Evolutionary conservation across 1,284 basidiomycete species (phyloP), one percentile per base, ranked within the genome.

Genomic region (Boletus subluridellus): DNA sequence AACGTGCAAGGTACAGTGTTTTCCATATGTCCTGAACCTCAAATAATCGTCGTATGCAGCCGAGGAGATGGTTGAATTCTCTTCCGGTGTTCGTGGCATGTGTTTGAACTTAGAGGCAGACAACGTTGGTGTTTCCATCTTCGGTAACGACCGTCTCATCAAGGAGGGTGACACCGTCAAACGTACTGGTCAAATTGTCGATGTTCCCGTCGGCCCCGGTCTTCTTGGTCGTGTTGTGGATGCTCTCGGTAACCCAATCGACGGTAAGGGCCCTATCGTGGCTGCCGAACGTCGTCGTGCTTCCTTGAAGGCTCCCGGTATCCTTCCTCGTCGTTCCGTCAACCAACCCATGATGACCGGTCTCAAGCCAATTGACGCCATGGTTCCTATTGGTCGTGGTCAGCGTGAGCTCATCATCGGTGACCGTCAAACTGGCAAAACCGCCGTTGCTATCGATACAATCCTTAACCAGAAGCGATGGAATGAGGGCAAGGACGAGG

Each of bases 21-120:
- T 53, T 54, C 37, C 49, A n/a, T 14, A 30, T 32, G 21, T 41
- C 46, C 61, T 56, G 39, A 60, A 41, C 55, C 34, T 54, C 54
- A 54, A 54, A 26, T 58, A 57, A 62, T 4, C 8, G 45, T 62
- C 53, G 62, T 62, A 45, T 57, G 61, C 72, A 92, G 91, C 92
- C 82, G 96, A 99, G 82, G 96, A 99, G 88, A 98, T 99, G 96
- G 96, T 99, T 85, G 96, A 99, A 85, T 99, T 99, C 87, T 94
- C 95, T 60, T 98, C 96, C 59, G 96, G 96, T 82, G 88, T 99
- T 74, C 92, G 93, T 75, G 94, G 93, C 82, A 97, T 98, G 95
- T 95, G 93, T 80, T 82, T 99, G 78, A 99, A 99, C 91, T 91
- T 99, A 87, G 96, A 99, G 82, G 94, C 95, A 80, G 96, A 98